A percentile compares a stretch with the other conserved stretches of the same genome.
Evolutionary conservation across 169 alveolate species (phyloP).

Genomic region (Plasmodium falciparum): DNA sequence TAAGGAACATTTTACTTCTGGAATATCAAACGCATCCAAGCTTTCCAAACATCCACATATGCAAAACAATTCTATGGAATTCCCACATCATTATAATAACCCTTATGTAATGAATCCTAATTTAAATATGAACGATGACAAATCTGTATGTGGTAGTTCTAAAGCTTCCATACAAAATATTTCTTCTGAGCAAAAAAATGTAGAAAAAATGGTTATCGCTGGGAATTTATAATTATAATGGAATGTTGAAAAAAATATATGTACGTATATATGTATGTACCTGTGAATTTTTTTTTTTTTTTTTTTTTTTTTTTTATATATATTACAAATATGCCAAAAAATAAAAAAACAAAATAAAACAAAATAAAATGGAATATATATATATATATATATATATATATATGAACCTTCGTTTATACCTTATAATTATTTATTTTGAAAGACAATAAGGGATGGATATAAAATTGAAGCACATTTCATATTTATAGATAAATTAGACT

Average conservation of each 20-base stretch:
- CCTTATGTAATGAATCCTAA: neutral
- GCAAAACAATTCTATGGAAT: slow-evolving; percentile 68
- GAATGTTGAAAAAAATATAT: too few relatives aligned
- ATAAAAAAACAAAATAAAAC: too few relatives aligned
- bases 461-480: too few relatives aligned
- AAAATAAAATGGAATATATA: too few relatives aligned
- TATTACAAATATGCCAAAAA: too few relatives aligned
- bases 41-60: slow-evolving; percentile 13
- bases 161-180: slow-evolving; percentile 11
- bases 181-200: slow-evolving; percentile 5
- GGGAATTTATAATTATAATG: slow-evolving; percentile 5
- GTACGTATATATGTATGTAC: neutral
- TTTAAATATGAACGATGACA: slow-evolving; percentile 11
- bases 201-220: neutral
- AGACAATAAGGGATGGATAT: too few relatives aligned
- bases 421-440: too few relatives aligned
- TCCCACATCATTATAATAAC: neutral
- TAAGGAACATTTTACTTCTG: slow-evolving; percentile 32
- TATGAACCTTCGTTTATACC: too few relatives aligned
- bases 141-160: neutral
- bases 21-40: slow-evolving; percentile 1
- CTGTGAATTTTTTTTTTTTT: neutral
- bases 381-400: too few relatives aligned
- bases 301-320: neutral
- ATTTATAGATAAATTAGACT: too few relatives aligned